phyloP scores from a whole-genome alignment of 2,329 filamentous ascomycete species.

The Aspergillus fumigatus region DNA sequence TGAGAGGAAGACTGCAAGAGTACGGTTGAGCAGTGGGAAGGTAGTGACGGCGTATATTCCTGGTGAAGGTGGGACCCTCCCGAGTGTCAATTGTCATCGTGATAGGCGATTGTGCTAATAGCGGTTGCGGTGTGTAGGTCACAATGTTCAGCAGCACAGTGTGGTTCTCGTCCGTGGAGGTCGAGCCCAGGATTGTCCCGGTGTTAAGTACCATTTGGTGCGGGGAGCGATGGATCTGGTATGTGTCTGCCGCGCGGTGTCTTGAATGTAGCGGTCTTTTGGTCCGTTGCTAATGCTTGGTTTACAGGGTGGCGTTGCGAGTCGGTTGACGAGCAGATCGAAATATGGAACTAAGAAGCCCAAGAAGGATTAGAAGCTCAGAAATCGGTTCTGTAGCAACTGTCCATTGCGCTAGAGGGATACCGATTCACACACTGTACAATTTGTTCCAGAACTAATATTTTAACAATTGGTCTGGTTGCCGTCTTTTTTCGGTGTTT shows the following conservation, averaged over 20 bases:
- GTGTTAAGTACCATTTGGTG: conserved; percentile 93
- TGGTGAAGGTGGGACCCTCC: conserved; percentile 63
- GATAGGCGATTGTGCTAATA: background rate
- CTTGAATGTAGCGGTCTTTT: background rate
- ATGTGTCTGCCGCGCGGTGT: conserved; percentile 46
- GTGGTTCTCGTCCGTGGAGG: conserved; percentile 95
- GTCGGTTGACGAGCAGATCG: conserved; percentile 75
- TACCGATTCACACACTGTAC: background rate
- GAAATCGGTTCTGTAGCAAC: background rate
- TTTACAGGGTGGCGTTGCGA: conserved; percentile 78
- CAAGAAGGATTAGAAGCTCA: conserved; percentile 61
- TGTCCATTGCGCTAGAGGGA: background rate
- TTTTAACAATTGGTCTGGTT: background rate
- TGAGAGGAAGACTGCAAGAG: conserved; percentile 90
- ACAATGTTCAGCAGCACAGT: conserved; percentile 98
- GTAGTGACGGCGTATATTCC: conserved; percentile 92
- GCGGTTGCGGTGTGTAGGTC: conserved; percentile 48
- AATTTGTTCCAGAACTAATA: conserved; percentile 4
- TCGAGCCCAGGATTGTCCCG: conserved; percentile 92
- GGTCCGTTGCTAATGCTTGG: conserved; percentile 22
- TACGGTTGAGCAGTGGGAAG: conserved; percentile 80
- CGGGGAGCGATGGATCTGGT: conserved; percentile 91
- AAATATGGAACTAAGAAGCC: conserved; percentile 99
- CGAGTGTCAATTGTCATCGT: background rate
- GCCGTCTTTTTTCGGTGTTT: background rate